phyloP scores from a whole-genome alignment of 208 protist species.

The Acanthamoeba healyi region DNA sequence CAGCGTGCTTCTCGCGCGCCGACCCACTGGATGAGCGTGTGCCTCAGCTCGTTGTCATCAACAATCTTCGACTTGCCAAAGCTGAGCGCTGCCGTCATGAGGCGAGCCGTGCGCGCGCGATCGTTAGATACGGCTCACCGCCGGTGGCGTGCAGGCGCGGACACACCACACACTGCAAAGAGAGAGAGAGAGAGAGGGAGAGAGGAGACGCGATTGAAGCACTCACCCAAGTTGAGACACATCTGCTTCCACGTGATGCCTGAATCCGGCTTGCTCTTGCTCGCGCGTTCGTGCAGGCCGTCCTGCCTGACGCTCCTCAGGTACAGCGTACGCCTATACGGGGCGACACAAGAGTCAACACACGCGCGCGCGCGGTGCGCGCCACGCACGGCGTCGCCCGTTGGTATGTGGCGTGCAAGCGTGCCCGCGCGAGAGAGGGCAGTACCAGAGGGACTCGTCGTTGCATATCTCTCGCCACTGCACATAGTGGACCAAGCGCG shows the following conservation, averaged over 20 bases:
- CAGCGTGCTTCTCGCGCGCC: not conserved
- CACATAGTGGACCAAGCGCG: no score
- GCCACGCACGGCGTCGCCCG: no score
- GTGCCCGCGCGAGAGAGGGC: no score
- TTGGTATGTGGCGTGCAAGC: not conserved
- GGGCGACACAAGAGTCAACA: no score
- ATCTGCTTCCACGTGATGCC: not conserved
- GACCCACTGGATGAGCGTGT: not conserved
- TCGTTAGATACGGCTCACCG: no score
- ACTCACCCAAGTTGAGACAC: not conserved
- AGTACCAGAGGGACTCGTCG: not conserved
- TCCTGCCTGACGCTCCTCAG: not conserved
- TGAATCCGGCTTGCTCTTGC: not conserved
- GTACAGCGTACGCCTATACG: not conserved
- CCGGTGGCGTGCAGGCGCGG: not conserved
- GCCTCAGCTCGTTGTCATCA: not conserved
- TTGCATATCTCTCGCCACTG: not conserved
- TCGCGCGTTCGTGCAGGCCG: not conserved
- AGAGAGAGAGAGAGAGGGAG: no score
- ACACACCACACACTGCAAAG: no score
- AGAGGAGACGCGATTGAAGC: no score
- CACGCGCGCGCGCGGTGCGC: no score
- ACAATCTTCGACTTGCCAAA: not conserved
- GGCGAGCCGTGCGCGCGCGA: not conserved
- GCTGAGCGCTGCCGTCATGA: constrained; percentile 8